Conservation (phyloP, 176 grass and related monocot species). For the Pontederia paniculata region DNA sequence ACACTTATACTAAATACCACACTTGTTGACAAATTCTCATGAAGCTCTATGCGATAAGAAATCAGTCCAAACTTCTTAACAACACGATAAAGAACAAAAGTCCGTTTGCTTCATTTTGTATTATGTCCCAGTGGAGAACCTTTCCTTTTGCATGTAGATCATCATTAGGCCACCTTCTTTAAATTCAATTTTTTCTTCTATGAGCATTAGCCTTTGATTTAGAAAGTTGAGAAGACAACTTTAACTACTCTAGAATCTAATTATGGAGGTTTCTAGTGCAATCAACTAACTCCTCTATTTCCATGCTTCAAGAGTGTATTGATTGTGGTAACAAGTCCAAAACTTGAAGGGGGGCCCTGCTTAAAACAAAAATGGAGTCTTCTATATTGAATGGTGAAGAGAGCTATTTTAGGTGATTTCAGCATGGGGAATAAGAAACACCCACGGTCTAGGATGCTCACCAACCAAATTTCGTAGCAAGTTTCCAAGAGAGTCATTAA, state of each 20-base stretch:
- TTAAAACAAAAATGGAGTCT: too few relatives aligned
- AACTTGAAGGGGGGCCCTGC: neutral
- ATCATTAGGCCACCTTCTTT: neutral
- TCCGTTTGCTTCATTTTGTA: neutral
- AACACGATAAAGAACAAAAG: neutral
- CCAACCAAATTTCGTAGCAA: too few relatives aligned
- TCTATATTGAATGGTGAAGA: too few relatives aligned
- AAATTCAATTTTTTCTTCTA: neutral
- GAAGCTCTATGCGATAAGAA: neutral
- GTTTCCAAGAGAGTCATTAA: too few relatives aligned
- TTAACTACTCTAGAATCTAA: neutral
- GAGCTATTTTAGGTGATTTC: too few relatives aligned
- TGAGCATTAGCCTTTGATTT: neutral
- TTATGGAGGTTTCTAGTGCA: neutral
- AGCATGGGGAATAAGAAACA: too few relatives aligned
- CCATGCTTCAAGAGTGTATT: neutral
- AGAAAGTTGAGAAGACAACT: neutral
- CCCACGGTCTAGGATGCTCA: too few relatives aligned
- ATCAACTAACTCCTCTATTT: neutral
- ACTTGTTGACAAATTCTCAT: neutral
- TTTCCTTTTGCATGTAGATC: neutral
- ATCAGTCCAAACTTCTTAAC: neutral
- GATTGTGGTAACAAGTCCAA: neutral
- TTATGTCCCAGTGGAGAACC: neutral
- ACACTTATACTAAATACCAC: neutral